These are phyloP conservation scores for Gynochthodes officinalis DNA, from an alignment of 257 asterid genomes.

Conservation along the genomic window DNA sequence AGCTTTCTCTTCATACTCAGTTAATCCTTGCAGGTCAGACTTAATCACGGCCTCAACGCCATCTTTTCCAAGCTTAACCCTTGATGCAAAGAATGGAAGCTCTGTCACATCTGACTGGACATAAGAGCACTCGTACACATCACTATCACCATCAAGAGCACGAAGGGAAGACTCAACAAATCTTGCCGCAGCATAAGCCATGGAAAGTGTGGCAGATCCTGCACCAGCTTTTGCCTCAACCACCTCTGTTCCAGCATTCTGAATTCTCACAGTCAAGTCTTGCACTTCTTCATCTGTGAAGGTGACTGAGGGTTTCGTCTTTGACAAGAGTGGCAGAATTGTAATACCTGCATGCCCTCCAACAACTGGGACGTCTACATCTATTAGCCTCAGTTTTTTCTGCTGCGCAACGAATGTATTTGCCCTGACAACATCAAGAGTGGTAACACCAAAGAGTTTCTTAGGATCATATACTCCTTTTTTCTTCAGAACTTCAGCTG, in stretches of 20 bases:
- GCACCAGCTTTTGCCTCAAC: slow-evolving; percentile 96
- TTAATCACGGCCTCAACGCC: slow-evolving; percentile 77
- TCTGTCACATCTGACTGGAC: slow-evolving; percentile 67
- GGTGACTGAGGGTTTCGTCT: slow-evolving; percentile 59
- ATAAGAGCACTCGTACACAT: slow-evolving; percentile 70
- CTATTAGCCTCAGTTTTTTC: slow-evolving; percentile 69
- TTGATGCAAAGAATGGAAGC: slow-evolving; percentile 85
- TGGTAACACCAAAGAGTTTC: slow-evolving; percentile 82
- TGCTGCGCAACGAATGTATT: slow-evolving; percentile 69
- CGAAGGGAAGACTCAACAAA: slow-evolving; percentile 87
- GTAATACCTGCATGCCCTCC: slow-evolving; percentile 93
- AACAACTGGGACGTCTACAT: slow-evolving; percentile 73
- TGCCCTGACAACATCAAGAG: slow-evolving; percentile 83
- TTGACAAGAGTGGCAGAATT: slow-evolving; percentile 69
- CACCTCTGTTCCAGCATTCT: slow-evolving; percentile 88
- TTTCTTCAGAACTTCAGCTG: slow-evolving; percentile 75
- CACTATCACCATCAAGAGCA: slow-evolving; percentile 78
- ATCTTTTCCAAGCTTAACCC: slow-evolving; percentile 68
- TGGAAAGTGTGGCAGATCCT: slow-evolving; percentile 90
- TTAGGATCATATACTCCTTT: slow-evolving; percentile 74
- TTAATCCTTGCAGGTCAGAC: slow-evolving; percentile 65
- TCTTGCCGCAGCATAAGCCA: slow-evolving; percentile 90
- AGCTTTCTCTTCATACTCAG: slow-evolving; percentile 73
- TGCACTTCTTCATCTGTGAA: slow-evolving; percentile 63
- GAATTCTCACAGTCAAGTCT: slow-evolving; percentile 71